Percentiles rank a stretch among this genome's conserved stretches.
phyloP scores from a whole-genome alignment of 768 basidiomycete species.

The Podaxis rugospora region DNA sequence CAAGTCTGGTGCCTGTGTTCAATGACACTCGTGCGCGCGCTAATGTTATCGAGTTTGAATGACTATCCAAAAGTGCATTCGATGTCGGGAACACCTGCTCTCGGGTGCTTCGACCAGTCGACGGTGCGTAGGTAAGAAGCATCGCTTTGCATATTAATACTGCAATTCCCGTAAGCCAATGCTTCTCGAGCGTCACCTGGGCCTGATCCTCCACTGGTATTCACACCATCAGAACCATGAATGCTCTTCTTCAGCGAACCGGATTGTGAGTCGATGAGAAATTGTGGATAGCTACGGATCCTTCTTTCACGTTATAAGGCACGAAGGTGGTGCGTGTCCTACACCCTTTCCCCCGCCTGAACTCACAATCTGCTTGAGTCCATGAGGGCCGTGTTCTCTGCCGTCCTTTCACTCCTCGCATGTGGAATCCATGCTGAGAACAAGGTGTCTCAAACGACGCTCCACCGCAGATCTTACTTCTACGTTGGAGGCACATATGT shows the following conservation, averaged over 20 bases:
- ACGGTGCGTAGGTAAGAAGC: neutral
- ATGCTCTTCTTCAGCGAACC: neutral
- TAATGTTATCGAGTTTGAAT: no score
- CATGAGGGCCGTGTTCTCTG: neutral
- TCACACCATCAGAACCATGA: neutral
- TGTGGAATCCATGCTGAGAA: neutral
- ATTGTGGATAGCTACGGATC: neutral
- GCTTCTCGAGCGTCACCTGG: neutral
- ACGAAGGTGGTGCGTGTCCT: neutral
- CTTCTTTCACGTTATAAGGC: neutral
- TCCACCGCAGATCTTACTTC: slow-evolving; percentile 43
- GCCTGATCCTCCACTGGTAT: neutral
- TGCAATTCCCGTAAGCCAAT: neutral
- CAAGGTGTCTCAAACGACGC: slow-evolving; percentile 14
- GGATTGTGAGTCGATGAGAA: neutral
- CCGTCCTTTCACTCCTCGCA: neutral
- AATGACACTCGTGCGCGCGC: no score
- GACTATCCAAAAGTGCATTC: no score
- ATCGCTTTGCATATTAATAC: neutral
- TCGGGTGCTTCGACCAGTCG: neutral
- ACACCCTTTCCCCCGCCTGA: neutral
- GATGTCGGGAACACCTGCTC: no score
- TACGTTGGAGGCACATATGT: slow-evolving; percentile 43
- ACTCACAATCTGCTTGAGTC: neutral
- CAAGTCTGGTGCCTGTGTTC: neutral